phyloP scores from a whole-genome alignment of 306 rosid species.

The Prunus persica region Prunus_persica_NCBIv2 NC_034009.1:45272501-45273000 shows the following conservation, averaged over 20 bases:
- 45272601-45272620: slow-evolving; percentile 45
- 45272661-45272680: slow-evolving; percentile 29
- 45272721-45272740: slow-evolving; percentile 50
- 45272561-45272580: slow-evolving; percentile 41
- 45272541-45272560: slow-evolving; percentile 34
- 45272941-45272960: slow-evolving; percentile 55
- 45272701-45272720: slow-evolving; percentile 40
- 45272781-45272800: slow-evolving; percentile 43
- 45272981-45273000: slow-evolving; percentile 39
- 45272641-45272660: slow-evolving; percentile 46
- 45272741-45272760: slow-evolving; percentile 50
- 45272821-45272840: slow-evolving; percentile 47
- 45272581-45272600: slow-evolving; percentile 55
- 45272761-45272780: slow-evolving; percentile 37
- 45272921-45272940: slow-evolving; percentile 50
- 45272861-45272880: slow-evolving; percentile 42
- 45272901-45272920: slow-evolving; percentile 33
- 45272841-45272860: slow-evolving; percentile 52
- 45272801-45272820: slow-evolving; percentile 41
- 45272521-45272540: slow-evolving; percentile 52
- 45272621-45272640: slow-evolving; percentile 45
- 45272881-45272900: slow-evolving; percentile 50
- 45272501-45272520: slow-evolving; percentile 64
- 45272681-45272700: slow-evolving; percentile 42
- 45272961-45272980: slow-evolving; percentile 48